These are phyloP conservation scores for Claviceps cyperi DNA, from an alignment of 2,329 filamentous ascomycete genomes.

Conservation along the genomic window DNA sequence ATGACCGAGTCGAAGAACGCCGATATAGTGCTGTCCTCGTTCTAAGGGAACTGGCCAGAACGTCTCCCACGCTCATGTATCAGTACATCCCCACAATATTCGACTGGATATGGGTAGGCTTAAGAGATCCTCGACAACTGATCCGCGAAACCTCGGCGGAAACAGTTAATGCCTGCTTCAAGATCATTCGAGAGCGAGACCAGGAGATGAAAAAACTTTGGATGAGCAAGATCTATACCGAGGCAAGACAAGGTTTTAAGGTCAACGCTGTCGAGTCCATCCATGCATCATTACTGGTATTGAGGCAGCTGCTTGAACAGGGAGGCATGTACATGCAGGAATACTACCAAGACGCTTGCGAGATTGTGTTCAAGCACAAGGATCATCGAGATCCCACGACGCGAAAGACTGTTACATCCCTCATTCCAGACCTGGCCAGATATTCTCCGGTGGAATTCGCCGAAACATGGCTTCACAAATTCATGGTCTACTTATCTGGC, in stretches of 20 bases:
- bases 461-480: conserved; percentile 75
- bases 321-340: conserved; percentile 99
- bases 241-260: conserved; percentile 67
- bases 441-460: conserved; percentile 89
- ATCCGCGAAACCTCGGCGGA: conserved; percentile 88
- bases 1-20: conserved; percentile 83
- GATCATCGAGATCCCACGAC: conserved; percentile 84
- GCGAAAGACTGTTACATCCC: conserved; percentile 73
- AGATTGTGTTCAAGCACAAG: conserved; percentile 83
- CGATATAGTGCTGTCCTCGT: conserved; percentile 88
- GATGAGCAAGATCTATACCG: conserved; percentile 83
- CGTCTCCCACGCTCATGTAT: conserved; percentile 91
- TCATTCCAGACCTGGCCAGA: conserved; percentile 84
- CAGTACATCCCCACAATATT: conserved; percentile 90
- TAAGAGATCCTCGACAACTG: conserved; percentile 77
- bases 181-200: conserved; percentile 88
- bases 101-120: conserved; percentile 88
- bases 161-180: conserved; percentile 86
- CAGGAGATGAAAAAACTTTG: conserved; percentile 72
- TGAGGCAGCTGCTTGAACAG: conserved; percentile 85
- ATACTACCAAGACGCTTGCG: conserved; percentile 80
- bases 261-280: conserved; percentile 72
- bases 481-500: conserved; percentile 90
- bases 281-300: conserved; percentile 83
- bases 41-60: conserved; percentile 77